Conservation (phyloP, 2,329 filamentous ascomycete genomes). For the Fragosphaeria purpurea region DNA sequence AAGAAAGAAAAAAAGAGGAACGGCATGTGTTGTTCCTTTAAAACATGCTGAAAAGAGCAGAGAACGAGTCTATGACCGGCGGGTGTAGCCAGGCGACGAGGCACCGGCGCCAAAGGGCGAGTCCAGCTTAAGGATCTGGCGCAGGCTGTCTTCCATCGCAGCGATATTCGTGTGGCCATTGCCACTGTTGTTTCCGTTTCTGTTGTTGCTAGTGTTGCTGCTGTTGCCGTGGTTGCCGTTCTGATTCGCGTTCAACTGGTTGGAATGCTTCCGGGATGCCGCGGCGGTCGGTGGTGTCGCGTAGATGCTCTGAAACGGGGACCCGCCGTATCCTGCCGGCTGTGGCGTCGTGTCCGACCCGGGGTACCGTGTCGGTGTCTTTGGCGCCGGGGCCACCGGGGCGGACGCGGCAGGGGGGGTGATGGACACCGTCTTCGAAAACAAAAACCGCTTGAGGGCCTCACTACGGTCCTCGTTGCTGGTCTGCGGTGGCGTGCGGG, state of each 20-base stretch:
- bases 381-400: neutral
- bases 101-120: slow-evolving; percentile 9
- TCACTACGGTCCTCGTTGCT: slow-evolving; percentile 30
- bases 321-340: neutral
- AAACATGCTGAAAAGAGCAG: neutral
- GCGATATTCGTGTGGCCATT: slow-evolving; percentile 25
- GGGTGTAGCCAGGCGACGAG: neutral
- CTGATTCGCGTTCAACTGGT: neutral
- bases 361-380: neutral
- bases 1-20: neutral
- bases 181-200: slow-evolving; percentile 6
- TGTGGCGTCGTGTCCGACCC: neutral
- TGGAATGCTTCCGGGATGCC: neutral
- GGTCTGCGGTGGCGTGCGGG: slow-evolving; percentile 3
- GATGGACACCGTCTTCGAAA: slow-evolving; percentile 22
- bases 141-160: slow-evolving; percentile 44
- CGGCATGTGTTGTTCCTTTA: no score
- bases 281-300: slow-evolving; percentile 2
- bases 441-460: slow-evolving; percentile 48
- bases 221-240: neutral
- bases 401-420: neutral
- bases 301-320: slow-evolving; percentile 9
- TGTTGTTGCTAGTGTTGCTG: slow-evolving; percentile 7
- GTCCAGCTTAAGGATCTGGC: slow-evolving; percentile 38
- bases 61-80: slow-evolving; percentile 2